Percentiles rank a stretch among this genome's conserved stretches.
Evolutionary conservation across 768 basidiomycete species (phyloP).

Genomic region (Russula virescens): DNA sequence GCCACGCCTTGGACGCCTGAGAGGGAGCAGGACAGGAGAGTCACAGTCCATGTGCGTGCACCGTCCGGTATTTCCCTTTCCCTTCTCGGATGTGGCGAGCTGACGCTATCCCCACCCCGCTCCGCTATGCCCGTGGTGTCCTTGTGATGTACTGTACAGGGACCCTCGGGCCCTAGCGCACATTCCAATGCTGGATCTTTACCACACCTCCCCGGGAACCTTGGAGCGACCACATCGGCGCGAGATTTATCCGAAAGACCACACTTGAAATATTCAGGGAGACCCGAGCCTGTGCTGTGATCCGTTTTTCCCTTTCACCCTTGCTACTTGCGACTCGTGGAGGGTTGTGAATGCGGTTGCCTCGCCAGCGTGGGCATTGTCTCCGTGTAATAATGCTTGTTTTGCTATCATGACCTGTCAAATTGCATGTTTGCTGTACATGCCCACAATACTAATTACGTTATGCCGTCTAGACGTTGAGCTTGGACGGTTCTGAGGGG

Average conservation of each 20-base stretch:
- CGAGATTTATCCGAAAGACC: too few relatives aligned
- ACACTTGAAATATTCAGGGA: neutral
- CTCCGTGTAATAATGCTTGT: neutral
- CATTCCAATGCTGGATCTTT: neutral
- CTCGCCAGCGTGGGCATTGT: neutral
- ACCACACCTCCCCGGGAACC: neutral
- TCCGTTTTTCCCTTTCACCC: neutral
- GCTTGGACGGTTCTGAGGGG: too few relatives aligned
- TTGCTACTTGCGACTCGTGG: too few relatives aligned
- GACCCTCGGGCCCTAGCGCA: constrained; percentile 4
- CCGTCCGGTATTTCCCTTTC: neutral
- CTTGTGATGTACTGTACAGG: neutral
- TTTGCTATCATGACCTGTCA: neutral
- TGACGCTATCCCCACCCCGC: neutral
- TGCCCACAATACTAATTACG: too few relatives aligned
- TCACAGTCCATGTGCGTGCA: constrained; percentile 7
- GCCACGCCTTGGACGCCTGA: neutral
- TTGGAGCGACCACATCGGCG: neutral
- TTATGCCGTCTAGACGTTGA: too few relatives aligned
- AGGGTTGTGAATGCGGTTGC: neutral
- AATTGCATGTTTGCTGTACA: too few relatives aligned
- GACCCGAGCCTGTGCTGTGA: constrained; percentile 1
- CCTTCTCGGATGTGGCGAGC: neutral
- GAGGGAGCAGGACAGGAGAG: neutral
- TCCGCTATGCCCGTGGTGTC: neutral